Evolutionary conservation across 1,139 yeast genomes (phyloP), one percentile per base, ranked within the genome.

Genomic region (Protomyces macrosporus): DNA sequence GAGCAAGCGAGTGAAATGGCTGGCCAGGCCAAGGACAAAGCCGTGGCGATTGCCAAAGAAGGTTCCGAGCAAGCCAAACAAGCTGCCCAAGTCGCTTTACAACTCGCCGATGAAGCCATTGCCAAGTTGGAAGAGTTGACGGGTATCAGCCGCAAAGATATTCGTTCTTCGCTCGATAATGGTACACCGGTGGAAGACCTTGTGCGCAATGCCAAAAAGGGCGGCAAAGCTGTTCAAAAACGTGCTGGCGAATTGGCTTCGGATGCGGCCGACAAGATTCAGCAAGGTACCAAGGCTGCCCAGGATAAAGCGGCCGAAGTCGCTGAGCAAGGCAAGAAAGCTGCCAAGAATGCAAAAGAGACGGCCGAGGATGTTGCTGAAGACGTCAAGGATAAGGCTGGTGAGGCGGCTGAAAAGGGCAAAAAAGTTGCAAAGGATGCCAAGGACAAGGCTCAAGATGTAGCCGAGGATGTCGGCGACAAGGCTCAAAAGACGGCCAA

Each of bases 131-230:
- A 58, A 23, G 39, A 58, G 30, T 30, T 33, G 23, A 58, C 62
- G 9, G 62, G 62, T 6, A 52, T 58, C 36, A 34, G 37, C n/a
- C 56, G 45, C 14, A 34, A 52, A 9, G 62, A 58, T 14, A 39
- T 58, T 35, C 37, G 52, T 34, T 16, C 30, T 4, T 37, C 45
- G 32, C 56, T 58, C 30, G 53, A 58, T 14, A 50, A 58, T 16
- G 62, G 62, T 10, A 52, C 53, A 3, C 39, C 55, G 4, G 37
- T 58, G 12, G 62, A 58, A 32, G 56, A 58, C 33, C 53, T 58
- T 34, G 30, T 58, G 40, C 52, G 45, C 23, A 40, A 51, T 14
- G 56, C 56, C 14, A 51, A 45, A 36, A 34, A 32, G 30, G 14
- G 45, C 30, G 56, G 35, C 35, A 34, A 33, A n/a, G 16, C 51